Evolutionary conservation across 306 rosid genomes (phyloP).

Genomic region (Lablab purpureus): DNA sequence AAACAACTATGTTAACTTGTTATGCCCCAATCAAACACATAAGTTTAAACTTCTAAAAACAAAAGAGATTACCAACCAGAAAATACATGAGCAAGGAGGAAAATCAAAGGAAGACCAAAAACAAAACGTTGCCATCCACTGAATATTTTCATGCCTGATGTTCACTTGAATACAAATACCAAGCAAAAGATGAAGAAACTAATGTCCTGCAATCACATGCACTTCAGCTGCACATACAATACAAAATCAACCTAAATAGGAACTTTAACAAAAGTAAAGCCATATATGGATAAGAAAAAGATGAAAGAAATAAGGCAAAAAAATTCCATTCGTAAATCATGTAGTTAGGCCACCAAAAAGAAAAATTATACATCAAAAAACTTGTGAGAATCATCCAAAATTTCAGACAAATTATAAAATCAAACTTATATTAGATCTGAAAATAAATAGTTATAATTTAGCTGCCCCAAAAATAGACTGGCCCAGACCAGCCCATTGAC

Average conservation of each 20-base stretch:
- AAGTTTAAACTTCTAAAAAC: neutral
- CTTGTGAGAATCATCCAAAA: neutral
- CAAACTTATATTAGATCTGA: neutral
- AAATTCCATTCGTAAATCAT: neutral
- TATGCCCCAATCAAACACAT: conserved; percentile 23
- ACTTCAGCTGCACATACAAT: conserved; percentile 39
- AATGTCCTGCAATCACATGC: conserved; percentile 22
- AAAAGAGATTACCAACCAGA: conserved; percentile 56
- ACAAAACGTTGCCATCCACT: conserved; percentile 74
- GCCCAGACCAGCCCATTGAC: neutral
- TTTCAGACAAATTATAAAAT: conserved; percentile 5
- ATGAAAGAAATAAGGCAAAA: conserved; percentile 4
- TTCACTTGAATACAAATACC: conserved; percentile 38
- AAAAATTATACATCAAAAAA: neutral
- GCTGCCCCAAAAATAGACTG: neutral
- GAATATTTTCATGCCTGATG: conserved; percentile 62
- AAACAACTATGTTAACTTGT: conserved; percentile 27
- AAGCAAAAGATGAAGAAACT: conserved; percentile 26
- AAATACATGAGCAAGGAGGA: conserved; percentile 70
- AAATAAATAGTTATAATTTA: conserved; percentile 11
- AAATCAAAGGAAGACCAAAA: conserved; percentile 66
- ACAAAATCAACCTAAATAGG: conserved; percentile 31
- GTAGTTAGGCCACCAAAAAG: neutral
- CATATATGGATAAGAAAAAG: conserved; percentile 6
- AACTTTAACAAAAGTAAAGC: conserved; percentile 16